phyloP scores from a whole-genome alignment of 352 stramenopile species.

The Globisporangium megalacanthum region DNA sequence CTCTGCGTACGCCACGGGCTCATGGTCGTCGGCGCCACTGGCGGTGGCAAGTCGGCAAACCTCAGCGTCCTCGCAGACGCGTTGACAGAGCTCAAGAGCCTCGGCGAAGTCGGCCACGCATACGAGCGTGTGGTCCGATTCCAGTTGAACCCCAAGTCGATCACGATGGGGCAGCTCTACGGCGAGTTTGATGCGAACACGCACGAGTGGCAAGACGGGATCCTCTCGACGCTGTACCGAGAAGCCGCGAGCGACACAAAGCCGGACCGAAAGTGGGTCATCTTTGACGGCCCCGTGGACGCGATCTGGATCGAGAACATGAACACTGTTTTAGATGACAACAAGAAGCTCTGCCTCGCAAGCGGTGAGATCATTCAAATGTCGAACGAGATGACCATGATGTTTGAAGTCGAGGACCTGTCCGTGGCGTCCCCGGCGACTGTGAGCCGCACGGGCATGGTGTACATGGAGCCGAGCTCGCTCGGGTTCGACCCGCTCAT shows the following conservation, averaged over 20 bases:
- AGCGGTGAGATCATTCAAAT: constrained; percentile 95
- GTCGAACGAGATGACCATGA: constrained; percentile 95
- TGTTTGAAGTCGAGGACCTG: constrained; percentile 96
- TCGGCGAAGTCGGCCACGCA: constrained; percentile 63
- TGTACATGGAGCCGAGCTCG: constrained; percentile 94
- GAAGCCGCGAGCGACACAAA: constrained; percentile 86
- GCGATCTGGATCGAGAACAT: constrained; percentile 98
- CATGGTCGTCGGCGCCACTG: constrained; percentile 93
- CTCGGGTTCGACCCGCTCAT: constrained; percentile 90
- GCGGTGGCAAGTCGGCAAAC: constrained; percentile 89
- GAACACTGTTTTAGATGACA: constrained; percentile 96
- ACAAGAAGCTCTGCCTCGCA: constrained; percentile 94
- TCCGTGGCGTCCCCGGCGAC: constrained; percentile 92
- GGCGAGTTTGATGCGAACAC: constrained; percentile 94
- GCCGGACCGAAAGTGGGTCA: constrained; percentile 90
- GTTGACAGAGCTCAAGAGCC: constrained; percentile 79
- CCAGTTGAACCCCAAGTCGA: constrained; percentile 94
- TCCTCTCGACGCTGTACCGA: constrained; percentile 89
- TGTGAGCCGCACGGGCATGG: constrained; percentile 92
- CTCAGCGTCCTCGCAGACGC: constrained; percentile 83
- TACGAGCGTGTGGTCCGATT: constrained; percentile 86
- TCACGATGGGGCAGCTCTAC: constrained; percentile 95
- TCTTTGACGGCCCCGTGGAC: constrained; percentile 95
- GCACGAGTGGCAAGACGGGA: constrained; percentile 93
- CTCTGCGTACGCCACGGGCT: constrained; percentile 92